Base-by-base conservation (phyloP, 1,284 basidiomycete species). In the Austroboletus olivaceoglutinosus region DNA sequence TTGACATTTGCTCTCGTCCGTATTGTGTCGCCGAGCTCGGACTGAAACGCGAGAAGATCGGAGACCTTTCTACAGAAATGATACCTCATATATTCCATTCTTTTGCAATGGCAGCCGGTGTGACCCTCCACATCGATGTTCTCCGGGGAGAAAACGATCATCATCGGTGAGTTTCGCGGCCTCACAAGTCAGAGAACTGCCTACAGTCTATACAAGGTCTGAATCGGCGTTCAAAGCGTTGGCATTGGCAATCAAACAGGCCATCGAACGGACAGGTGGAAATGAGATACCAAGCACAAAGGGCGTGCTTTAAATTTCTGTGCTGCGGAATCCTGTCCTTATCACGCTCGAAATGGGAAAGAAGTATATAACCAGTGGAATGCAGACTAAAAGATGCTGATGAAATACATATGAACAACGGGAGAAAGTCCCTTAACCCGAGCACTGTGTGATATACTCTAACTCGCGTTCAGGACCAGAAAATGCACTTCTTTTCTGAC, bases 191-290 rank as follows among this genome's bases (percentile, higher is more conserved):
- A 18, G 29, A n/a, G 27, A 49, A 30, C 33, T 33, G 45, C 36
- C 36, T 50, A 50, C 50, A 48, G n/a, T n/a, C 30, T 34, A 6
- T 48, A 10, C 4, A 21, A 94, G 96, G 53, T 84, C 94, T 30
- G 97, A 99, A 71, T 93, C 94, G 5, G 93, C 95, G 7, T 99
- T 99, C 82, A 99, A 99, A 73, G 96, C 96, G 0, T 73, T 98
- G 23, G 97, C 96, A 1, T 76, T 99, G 18, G 97, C 97, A 5
- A 94, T 99, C 62, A 86, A 90, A 58, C 86, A 98, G 71, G 97
- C 97, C 16, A 90, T 97, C 55, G 84, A 93, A 63, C 78, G 80
- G 57, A 99, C 96, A 1, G 95, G 95, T 7, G 82, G 89, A 15
- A 80, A 86, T 62, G 97, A 99, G 57, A 86, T 99, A 19, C 97